Percentiles rank a stretch among this genome's conserved stretches.
These are phyloP conservation scores for Plasmodium relictum DNA, from an alignment of 169 alveolate species.

Conservation along the genomic window DNA sequence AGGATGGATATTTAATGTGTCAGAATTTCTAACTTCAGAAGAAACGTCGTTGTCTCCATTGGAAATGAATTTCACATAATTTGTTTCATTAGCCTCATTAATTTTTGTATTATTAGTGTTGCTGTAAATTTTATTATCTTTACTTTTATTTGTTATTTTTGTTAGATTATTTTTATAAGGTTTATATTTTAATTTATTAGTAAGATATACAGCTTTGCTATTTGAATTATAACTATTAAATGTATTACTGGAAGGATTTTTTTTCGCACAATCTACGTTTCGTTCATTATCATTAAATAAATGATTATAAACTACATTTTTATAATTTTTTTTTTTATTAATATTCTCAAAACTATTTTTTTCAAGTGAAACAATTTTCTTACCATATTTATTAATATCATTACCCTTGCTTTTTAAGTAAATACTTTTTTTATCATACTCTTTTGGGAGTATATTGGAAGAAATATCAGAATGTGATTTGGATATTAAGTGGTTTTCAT, in stretches of 20 bases:
- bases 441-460: too few species aligned
- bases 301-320: constrained; percentile 8
- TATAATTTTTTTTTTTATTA: constrained; percentile 10
- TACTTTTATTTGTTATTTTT: background rate
- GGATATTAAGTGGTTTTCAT: too few species aligned
- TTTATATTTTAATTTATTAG: background rate
- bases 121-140: background rate
- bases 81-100: too few species aligned
- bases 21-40: too few species aligned
- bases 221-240: background rate
- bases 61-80: too few species aligned
- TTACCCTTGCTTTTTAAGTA: too few species aligned
- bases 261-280: background rate
- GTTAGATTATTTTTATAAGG: background rate
- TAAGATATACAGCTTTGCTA: too few species aligned
- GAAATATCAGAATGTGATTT: too few species aligned
- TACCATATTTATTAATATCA: background rate
- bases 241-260: background rate
- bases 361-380: background rate
- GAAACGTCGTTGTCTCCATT: too few species aligned
- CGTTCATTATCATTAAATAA: constrained; percentile 1
- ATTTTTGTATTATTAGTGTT: background rate
- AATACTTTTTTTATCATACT: too few species aligned
- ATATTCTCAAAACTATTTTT: background rate
- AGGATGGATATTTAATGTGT: background rate